Evolutionary conservation across 805 yeast species (phyloP), one percentile per base, ranked within the genome.

Genomic region (Vanderwaltozyma yarrowii): DNA sequence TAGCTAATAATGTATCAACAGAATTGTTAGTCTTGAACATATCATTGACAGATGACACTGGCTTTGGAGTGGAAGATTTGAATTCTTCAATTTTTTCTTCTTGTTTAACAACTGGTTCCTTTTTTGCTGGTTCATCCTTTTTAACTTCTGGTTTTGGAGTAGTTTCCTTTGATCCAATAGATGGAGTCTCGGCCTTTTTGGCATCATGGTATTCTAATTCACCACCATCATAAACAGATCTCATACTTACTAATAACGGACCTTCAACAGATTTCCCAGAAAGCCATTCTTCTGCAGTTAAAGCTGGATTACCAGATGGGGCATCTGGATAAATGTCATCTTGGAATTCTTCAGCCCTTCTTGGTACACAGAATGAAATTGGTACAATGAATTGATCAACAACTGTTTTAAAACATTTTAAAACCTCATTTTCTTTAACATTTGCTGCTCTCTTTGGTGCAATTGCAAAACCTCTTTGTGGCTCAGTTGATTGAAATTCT

Each of bases 401-500:
- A 23, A 85, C 83, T n/a, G 94, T 78, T 66, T 92, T 92, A 68
- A 71, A 92, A 32, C 81, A 75, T 52, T 76, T 77, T 41, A 85
- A 69, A 30, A 92, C 76, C 62, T 92, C 98, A 57, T 85, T 88
- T 28, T 84, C 92, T 45, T 74, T 74, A 28, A 86, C 73, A 49
- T 80, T 79, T 9, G 88, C 88, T 14, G 74, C 69, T 47, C 84
- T 70, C 58, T 86, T 86, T 38, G 98, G 97, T 11, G 89, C 76
- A 35, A 81, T 73, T 0, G 96, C 94, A 56, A 89, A 78, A 2
- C 99, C 99, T 61, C 98, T 81, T 69, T 92, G 98, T 2, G 98
- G 92, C 25, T 85, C 94, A 2, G 78, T 74, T 3, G 96, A 86
- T 43, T 79, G 78, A 60, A 73, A 92, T 58, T 89, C 96, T n/a